These are phyloP conservation scores for Populus hybrid DNA, from an alignment of 441 rosid genomes.

Conservation along the genomic window DNA sequence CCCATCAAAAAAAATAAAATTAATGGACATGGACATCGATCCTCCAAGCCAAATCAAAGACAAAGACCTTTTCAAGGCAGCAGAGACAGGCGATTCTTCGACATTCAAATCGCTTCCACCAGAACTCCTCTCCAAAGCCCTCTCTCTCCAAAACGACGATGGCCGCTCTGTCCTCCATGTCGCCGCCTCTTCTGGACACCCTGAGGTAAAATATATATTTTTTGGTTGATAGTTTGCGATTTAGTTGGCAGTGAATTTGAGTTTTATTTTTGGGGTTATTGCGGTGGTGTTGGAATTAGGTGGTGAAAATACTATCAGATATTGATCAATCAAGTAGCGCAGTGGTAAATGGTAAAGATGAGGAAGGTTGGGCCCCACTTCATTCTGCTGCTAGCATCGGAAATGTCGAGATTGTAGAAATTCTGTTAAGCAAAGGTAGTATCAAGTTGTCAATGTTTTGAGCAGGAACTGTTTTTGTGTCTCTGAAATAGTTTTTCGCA, in stretches of 20 bases:
- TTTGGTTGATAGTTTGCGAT: not conserved
- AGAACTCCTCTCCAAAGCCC: constrained; percentile 42
- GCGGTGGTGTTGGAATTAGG: constrained; percentile 34
- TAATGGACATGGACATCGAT: constrained; percentile 44
- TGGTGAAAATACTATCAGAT: constrained; percentile 48
- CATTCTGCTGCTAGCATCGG: constrained; percentile 90
- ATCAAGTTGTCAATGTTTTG: not conserved
- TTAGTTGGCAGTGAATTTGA: not conserved
- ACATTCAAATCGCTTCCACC: constrained; percentile 48
- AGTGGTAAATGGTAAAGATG: constrained; percentile 58
- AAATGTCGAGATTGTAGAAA: constrained; percentile 52
- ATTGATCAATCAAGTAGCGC: constrained; percentile 43
- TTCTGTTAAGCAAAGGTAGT: constrained; percentile 53
- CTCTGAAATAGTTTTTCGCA: not conserved
- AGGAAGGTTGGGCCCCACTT: constrained; percentile 92
- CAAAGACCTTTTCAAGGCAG: constrained; percentile 67
- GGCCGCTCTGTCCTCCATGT: constrained; percentile 89
- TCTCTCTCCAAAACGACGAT: constrained; percentile 69
- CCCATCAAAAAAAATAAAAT: not conserved
- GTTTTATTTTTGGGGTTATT: not conserved
- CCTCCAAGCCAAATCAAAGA: constrained; percentile 38
- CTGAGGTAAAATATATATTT: constrained; percentile 35
- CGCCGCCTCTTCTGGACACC: constrained; percentile 55
- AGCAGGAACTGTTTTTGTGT: not conserved
- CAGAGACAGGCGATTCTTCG: constrained; percentile 71